Percentiles rank a stretch among this genome's conserved stretches.
Evolutionary conservation across 495 filamentous ascomycete genomes (phyloP).

Genomic region (Apiosordaria backusii): DNA sequence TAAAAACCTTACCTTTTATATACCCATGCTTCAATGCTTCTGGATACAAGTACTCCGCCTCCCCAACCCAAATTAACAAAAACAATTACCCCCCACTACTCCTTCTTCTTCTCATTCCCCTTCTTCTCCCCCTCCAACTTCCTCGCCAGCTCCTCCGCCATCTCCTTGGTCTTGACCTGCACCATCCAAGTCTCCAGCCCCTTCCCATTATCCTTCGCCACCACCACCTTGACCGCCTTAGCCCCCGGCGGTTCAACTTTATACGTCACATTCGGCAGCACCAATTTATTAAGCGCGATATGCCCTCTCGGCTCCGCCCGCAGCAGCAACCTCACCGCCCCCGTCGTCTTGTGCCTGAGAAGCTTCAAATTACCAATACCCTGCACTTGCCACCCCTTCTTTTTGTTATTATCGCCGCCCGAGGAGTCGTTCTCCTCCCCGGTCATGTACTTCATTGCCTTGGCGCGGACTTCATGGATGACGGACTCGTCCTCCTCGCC

Average conservation of each 20-base stretch:
- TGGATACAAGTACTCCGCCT: not conserved
- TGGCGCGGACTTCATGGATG: constrained; percentile 59
- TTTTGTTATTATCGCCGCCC: constrained; percentile 31
- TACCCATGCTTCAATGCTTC: not conserved
- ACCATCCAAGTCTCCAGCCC: constrained; percentile 60
- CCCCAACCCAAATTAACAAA: not conserved
- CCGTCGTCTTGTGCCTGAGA: constrained; percentile 62
- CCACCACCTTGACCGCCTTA: constrained; percentile 56
- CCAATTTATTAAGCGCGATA: constrained; percentile 61
- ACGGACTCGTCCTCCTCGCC: constrained; percentile 70
- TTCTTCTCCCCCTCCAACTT: constrained; percentile 48
- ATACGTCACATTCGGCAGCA: constrained; percentile 59
- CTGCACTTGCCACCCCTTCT: constrained; percentile 54
- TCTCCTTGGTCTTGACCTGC: constrained; percentile 53
- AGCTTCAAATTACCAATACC: constrained; percentile 65
- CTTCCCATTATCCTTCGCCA: constrained; percentile 48
- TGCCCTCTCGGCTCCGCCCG: constrained; percentile 67
- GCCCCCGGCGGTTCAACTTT: constrained; percentile 37
- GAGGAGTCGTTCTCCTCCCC: constrained; percentile 35
- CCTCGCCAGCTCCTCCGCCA: constrained; percentile 45
- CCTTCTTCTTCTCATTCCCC: constrained; percentile 39
- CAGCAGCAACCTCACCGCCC: constrained; percentile 59
- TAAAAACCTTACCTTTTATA: constrained; percentile 23
- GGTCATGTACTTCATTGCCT: constrained; percentile 52
- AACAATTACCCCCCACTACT: not conserved